A percentile compares a stretch with the other conserved stretches of the same genome.
Evolutionary conservation across 2,329 filamentous ascomycete species (phyloP).

Genomic region (Fusarium praegraminearum): DNA sequence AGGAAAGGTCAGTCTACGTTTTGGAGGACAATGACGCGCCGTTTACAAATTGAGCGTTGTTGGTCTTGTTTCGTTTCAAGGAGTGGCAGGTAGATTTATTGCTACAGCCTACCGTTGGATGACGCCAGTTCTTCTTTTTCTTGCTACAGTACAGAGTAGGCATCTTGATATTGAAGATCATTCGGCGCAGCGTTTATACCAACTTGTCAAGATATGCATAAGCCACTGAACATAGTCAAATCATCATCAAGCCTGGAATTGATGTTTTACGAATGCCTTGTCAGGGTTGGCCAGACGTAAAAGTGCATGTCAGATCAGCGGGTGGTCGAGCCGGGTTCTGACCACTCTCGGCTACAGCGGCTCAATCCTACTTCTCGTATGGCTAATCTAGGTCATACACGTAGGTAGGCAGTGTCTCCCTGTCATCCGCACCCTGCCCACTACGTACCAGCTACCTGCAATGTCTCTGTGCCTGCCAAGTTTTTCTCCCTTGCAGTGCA

Average conservation of each 20-base stretch:
- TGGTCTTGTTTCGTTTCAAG: not conserved
- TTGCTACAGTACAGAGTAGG: not conserved
- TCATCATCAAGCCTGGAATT: not conserved
- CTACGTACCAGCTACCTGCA: not conserved
- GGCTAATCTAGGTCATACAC: constrained; percentile 11
- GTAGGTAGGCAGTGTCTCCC: not conserved
- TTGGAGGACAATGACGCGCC: not conserved
- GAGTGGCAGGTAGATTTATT: not conserved
- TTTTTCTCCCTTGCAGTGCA: not conserved
- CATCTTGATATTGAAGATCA: not conserved
- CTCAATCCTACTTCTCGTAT: constrained; percentile 30
- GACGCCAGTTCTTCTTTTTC: not conserved
- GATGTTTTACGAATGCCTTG: not conserved
- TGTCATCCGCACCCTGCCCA: not conserved
- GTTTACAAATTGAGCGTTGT: not conserved
- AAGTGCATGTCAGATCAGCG: constrained; percentile 12
- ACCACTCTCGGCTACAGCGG: constrained; percentile 28
- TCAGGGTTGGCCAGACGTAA: not conserved
- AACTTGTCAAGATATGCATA: not conserved
- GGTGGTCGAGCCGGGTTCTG: not conserved
- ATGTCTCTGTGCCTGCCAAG: constrained; percentile 6
- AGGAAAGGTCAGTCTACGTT: not conserved
- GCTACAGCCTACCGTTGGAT: not conserved
- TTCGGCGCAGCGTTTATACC: not conserved
- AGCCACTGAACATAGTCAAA: not conserved